Base-by-base conservation (phyloP, 148 eudicot genomes). In the Arctostaphylos glauca region DNA sequence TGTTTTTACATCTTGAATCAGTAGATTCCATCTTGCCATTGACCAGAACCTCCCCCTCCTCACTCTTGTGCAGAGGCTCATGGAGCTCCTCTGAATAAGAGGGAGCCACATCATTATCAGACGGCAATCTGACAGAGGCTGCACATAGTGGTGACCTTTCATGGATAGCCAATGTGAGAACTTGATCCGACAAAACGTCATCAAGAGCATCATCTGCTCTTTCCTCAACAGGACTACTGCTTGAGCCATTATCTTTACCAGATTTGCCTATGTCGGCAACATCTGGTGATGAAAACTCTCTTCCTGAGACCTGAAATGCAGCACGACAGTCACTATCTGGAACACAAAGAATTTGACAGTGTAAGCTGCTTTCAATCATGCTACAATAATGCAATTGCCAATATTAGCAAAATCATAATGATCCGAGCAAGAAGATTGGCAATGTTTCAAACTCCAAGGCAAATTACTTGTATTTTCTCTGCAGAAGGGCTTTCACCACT, bases 131-230 rank as follows among this genome's bases (percentile, higher is more conserved):
- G 82, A 54, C 77, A 79, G 90, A 18, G 48, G 47, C 64, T 19
- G 82, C 74, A 67, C 85, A 81, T 44, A 85, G 56, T 38, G 83
- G 84, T 60, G 88, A 83, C 79, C 84, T 92, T 25, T 91, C 94
- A 81, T 90, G 92, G 83, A 94, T 87, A 58, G 90, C 89, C 47
- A 90, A 87, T n/a, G 98, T 93, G 48, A 88, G 93, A 87, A 89
- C 92, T 88, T 91, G 90, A 85, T 94, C 98, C 73, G 96, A 77
- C 48, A 84, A 78, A 50, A 80, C 25, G 74, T 90, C 89, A 55
- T 87, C 87, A 58, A 84, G 90, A 79, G 81, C 73, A 48, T 64
- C 78, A 86, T 89, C 91, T 43, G 79, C 80, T 80, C 80, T 88
- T 84, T 88, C 94, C 54, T 89, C 92, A 50, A 81, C 83, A 85